These are phyloP conservation scores for Penicilliopsis zonata DNA, from an alignment of 495 filamentous ascomycete species.

Conservation along the genomic window DNA sequence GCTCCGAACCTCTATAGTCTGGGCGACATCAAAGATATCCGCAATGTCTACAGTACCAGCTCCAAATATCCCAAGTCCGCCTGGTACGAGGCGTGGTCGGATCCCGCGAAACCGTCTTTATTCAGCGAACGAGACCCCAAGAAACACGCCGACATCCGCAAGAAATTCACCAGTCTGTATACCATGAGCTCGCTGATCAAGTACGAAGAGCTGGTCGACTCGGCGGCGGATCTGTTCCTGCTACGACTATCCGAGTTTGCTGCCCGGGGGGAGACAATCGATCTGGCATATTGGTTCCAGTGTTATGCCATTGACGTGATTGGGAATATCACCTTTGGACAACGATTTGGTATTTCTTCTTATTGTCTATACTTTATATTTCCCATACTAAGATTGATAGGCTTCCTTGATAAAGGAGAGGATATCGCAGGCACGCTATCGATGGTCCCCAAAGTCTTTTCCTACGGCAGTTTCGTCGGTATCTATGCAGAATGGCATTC, in stretches of 20 bases:
- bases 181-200: slow-evolving; percentile 40
- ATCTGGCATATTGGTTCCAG: slow-evolving; percentile 43
- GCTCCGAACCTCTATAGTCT: slow-evolving; percentile 40
- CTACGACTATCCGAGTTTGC: slow-evolving; percentile 32
- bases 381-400: too few species aligned
- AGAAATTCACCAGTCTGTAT: slow-evolving; percentile 33
- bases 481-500: slow-evolving; percentile 36
- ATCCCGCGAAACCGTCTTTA: slow-evolving; percentile 21
- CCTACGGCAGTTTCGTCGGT: slow-evolving; percentile 43
- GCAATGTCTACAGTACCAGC: slow-evolving; percentile 31
- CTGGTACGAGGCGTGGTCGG: slow-evolving; percentile 28
- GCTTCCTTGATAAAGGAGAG: slow-evolving; percentile 48
- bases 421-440: slow-evolving; percentile 52
- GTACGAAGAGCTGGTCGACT: slow-evolving; percentile 44
- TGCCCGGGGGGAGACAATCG: slow-evolving; percentile 13
- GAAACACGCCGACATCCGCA: slow-evolving; percentile 25
- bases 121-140: slow-evolving; percentile 32
- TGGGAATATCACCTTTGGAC: slow-evolving; percentile 52
- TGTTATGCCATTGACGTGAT: slow-evolving; percentile 54
- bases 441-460: slow-evolving; percentile 40
- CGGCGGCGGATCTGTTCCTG: slow-evolving; percentile 35
- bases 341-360: slow-evolving; percentile 34
- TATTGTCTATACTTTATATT: slow-evolving; percentile 2
- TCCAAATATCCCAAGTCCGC: slow-evolving; percentile 27
- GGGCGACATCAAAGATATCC: slow-evolving; percentile 26